Conservation (phyloP, 371 early-diverging fungal species). For the Haplosporangium sp. region DNA sequence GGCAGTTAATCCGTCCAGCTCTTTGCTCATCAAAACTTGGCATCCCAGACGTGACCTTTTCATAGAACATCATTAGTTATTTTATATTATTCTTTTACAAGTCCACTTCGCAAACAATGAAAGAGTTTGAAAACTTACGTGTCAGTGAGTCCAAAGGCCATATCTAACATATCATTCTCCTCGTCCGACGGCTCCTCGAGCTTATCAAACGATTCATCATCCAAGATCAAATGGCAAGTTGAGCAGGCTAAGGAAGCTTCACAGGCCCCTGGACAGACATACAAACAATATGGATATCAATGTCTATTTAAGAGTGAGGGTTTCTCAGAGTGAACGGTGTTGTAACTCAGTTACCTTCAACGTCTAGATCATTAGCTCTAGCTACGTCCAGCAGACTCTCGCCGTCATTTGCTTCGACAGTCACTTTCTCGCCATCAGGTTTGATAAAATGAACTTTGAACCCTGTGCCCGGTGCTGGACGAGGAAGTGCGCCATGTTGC, state of each 20-base stretch:
- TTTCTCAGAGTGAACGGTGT: neutral
- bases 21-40: constrained; percentile 89
- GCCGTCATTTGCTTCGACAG: constrained; percentile 85
- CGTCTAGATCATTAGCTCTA: constrained; percentile 94
- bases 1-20: constrained; percentile 90
- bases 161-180: constrained; percentile 99
- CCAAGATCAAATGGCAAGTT: constrained; percentile 97
- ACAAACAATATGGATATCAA: neutral
- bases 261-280: constrained; percentile 85
- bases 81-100: neutral
- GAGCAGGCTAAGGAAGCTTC: constrained; percentile 98
- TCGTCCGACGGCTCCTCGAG: constrained; percentile 80
- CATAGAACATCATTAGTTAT: too few species aligned
- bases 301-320: constrained; percentile 7
- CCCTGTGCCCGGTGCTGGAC: constrained; percentile 54
- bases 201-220: constrained; percentile 79
- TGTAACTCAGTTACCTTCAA: constrained; percentile 80
- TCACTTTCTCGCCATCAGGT: constrained; percentile 82
- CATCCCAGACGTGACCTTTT: constrained; percentile 96
- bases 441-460: constrained; percentile 71
- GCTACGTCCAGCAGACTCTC: constrained; percentile 95
- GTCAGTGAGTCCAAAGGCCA: constrained; percentile 96
- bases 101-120: neutral
- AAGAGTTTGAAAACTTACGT: constrained; percentile 68
- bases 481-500: constrained; percentile 37